A percentile compares a stretch with the other conserved stretches of the same genome.
phyloP scores from a whole-genome alignment of 2,329 filamentous ascomycete species.

The Xylaria sp. region DNA sequence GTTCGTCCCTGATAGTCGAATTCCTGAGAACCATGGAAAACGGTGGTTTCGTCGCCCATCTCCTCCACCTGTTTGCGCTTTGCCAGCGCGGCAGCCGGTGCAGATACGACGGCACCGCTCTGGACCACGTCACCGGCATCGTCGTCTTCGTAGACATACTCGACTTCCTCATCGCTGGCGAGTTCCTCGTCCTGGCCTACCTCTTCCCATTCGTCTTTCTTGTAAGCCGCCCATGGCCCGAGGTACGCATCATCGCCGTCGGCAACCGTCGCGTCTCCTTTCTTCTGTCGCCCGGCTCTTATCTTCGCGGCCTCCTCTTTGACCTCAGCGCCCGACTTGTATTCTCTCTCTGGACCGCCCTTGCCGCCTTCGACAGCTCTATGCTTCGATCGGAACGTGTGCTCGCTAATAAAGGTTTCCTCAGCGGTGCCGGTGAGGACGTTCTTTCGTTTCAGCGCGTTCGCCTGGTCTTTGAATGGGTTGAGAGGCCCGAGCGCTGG shows the following conservation, averaged over 20 bases:
- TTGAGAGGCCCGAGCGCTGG: constrained; percentile 76
- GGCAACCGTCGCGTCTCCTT: constrained; percentile 83
- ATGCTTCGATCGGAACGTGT: constrained; percentile 89
- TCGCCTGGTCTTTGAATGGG: constrained; percentile 75
- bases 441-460: constrained; percentile 78
- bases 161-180: constrained; percentile 81
- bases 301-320: constrained; percentile 78
- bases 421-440: constrained; percentile 86
- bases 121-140: constrained; percentile 70
- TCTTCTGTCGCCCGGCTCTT: constrained; percentile 81
- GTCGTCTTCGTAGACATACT: constrained; percentile 81
- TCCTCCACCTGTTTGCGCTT: constrained; percentile 69
- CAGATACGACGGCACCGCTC: constrained; percentile 70
- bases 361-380: constrained; percentile 80
- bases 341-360: constrained; percentile 67
- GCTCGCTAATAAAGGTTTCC: constrained; percentile 89
- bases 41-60: constrained; percentile 79
- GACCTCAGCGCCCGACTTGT: constrained; percentile 63
- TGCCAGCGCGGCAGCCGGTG: constrained; percentile 64
- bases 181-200: constrained; percentile 80
- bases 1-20: constrained; percentile 95
- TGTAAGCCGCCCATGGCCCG: constrained; percentile 93
- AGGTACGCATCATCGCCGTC: constrained; percentile 91
- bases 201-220: constrained; percentile 76
- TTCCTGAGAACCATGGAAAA: constrained; percentile 84